These are phyloP conservation scores for Neocucurbitaria cava DNA, from an alignment of 2,329 filamentous ascomycete genomes.

Conservation along the genomic window DNA sequence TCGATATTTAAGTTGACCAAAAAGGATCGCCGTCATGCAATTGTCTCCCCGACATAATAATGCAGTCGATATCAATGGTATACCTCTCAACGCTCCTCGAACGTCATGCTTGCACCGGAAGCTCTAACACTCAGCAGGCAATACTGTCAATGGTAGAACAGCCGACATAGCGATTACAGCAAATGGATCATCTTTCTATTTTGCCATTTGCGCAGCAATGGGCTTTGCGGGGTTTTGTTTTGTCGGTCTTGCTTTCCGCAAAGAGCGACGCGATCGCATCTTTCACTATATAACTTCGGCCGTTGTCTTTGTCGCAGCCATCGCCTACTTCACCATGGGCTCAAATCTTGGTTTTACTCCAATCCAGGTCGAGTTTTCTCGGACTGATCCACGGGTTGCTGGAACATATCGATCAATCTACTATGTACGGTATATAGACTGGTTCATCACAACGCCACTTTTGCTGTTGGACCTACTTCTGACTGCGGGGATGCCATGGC, in stretches of 20 bases:
- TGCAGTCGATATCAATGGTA: slow-evolving; percentile 32
- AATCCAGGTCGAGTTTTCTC: slow-evolving; percentile 67
- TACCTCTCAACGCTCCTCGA: too few relatives aligned
- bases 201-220: slow-evolving; percentile 68
- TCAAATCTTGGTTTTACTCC: slow-evolving; percentile 69
- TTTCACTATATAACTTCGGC: slow-evolving; percentile 70
- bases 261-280: slow-evolving; percentile 62
- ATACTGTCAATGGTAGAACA: slow-evolving; percentile 53
- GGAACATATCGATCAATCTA: slow-evolving; percentile 68
- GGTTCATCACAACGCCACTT: slow-evolving; percentile 69
- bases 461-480: slow-evolving; percentile 68
- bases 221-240: slow-evolving; percentile 61
- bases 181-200: slow-evolving; percentile 69
- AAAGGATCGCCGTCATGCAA: not conserved
- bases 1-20: not conserved
- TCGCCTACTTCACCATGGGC: slow-evolving; percentile 73
- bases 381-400: slow-evolving; percentile 52
- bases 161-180: slow-evolving; percentile 66
- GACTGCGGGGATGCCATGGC: slow-evolving; percentile 69
- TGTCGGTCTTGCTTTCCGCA: slow-evolving; percentile 60
- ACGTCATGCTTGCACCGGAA: too few relatives aligned
- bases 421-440: slow-evolving; percentile 71
- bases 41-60: slow-evolving; percentile 17
- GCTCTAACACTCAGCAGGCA: slow-evolving; percentile 9
- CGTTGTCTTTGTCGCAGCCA: slow-evolving; percentile 65